Evolutionary conservation across 2,329 filamentous ascomycete genomes (phyloP), one percentile per base, ranked within the genome.

Genomic region (Ophiostoma himal-ulmi): DNA sequence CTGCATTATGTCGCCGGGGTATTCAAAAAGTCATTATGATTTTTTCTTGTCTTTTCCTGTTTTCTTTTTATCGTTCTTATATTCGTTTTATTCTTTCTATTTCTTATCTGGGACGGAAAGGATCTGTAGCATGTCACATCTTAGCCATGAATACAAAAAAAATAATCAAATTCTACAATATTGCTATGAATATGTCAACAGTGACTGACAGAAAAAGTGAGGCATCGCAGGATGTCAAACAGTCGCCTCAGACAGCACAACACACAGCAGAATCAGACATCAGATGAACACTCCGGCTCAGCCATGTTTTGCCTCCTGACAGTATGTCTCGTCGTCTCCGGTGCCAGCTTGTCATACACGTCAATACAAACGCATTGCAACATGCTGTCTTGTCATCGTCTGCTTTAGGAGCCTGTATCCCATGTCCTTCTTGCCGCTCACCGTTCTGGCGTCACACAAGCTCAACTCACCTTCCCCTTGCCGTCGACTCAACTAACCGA

Each of bases 21-120:
- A 57, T 30, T 22, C 17, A 36, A 64, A 64, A 64, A 64, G 60
- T 64, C 60, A 20, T 22, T n/a, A 26, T 22, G 26, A 60, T 67
- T 36, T 64, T 41, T 54, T 66, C 30, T 67, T 64, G 17, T 39
- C 22, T 48, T 52, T 69, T 69, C 5, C 30, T 36, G 14, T 69
- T 26, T 20, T 26, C 4, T 37, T n/a, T 36, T 34, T 48, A 22
- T 48, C 36, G 26, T 26, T 52, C 52, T 66, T 68, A n/a, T n/a
- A n/a, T 34, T n/a, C 41, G 10, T 41, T 44, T 20, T 39, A 2
- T 65, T 65, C 20, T 39, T 65, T 39, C 20, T 65, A 14, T 36
- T 39, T 41, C 20, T 20, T 39, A 37, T n/a, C 60, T 39, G 34
- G 60, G 60, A 64, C 60, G 60, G 60, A 64, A 60, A 64, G 17